Conservation (phyloP, 2,329 filamentous ascomycete species). For the Paraconiothyrium sp. region DNA sequence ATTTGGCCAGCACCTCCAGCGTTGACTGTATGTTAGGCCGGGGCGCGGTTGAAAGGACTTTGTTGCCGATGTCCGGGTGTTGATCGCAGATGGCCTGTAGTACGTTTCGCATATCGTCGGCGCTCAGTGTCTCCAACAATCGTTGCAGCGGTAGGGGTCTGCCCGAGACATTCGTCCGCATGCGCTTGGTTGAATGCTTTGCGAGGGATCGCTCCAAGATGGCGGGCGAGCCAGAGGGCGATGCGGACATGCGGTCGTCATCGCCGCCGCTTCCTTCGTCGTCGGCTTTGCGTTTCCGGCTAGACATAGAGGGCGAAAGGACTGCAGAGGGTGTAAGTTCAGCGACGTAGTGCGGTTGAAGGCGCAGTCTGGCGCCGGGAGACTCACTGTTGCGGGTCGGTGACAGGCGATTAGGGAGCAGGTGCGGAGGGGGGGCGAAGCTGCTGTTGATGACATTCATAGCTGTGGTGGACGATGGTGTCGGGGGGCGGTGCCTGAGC, state of each 20-base stretch:
- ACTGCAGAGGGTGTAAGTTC: constrained; percentile 31
- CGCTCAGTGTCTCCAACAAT: constrained; percentile 93
- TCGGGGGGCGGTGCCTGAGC: constrained; percentile 28
- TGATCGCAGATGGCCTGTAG: constrained; percentile 92
- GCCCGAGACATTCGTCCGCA: constrained; percentile 74
- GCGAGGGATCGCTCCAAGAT: constrained; percentile 74
- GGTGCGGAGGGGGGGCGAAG: constrained; percentile 69
- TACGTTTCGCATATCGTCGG: constrained; percentile 81
- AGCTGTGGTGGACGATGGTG: constrained; percentile 40
- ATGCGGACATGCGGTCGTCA: constrained; percentile 90
- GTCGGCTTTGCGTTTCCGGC: constrained; percentile 88
- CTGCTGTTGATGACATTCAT: constrained; percentile 71
- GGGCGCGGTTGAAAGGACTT: constrained; percentile 84
- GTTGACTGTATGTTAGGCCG: constrained; percentile 85
- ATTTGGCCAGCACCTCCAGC: constrained; percentile 80
- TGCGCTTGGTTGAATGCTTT: constrained; percentile 64
- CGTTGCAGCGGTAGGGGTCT: constrained; percentile 74
- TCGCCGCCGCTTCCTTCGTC: constrained; percentile 66
- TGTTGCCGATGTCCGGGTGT: constrained; percentile 84
- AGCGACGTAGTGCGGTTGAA: constrained; percentile 19
- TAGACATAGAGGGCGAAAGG: constrained; percentile 55
- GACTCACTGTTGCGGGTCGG: constrained; percentile 67
- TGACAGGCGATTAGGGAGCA: constrained; percentile 65
- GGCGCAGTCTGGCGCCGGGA: constrained; percentile 18
- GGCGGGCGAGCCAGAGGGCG: constrained; percentile 83